Evolutionary conservation across 2,329 filamentous ascomycete species (phyloP), one percentile per base, ranked within the genome.

Genomic region (Aspergillus udagawae): DNA sequence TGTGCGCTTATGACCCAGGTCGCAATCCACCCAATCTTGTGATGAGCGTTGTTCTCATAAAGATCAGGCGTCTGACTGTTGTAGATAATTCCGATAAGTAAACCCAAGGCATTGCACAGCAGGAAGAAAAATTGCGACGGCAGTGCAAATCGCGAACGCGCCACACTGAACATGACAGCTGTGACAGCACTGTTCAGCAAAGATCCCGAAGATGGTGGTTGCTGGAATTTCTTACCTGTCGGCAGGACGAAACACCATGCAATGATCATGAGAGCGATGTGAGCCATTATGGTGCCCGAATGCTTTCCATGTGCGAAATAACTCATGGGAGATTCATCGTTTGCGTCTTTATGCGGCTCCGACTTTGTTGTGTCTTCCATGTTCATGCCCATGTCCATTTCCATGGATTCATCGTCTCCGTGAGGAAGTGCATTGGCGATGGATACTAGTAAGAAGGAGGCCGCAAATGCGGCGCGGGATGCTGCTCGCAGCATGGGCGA

Each of bases 121-220:
- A 89, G 72, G 71, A 93, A 92, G 8, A 79, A 60, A 59, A 92
- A 81, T 68, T 96, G 92, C 1, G 81, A 75, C 0, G 82, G 78
- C 2, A 96, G 79, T 1, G 87, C 87, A 65, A 89, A 86, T 60
- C 88, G 83, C 47, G 92, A 97, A 59, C 84, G 85, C 38, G 88
- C 88, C 61, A 96, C 80, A 55, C 91, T 96, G 62, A 97, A 81
- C 86, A 97, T 91, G 51, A 96, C 87, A 63, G 85, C 91, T 94
- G 44, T 67, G 61, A 27, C 20, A 27, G 12, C 23, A 14, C 12
- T 25, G 44, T 27, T 47, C 14, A 47, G 44, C 21, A 23, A n/a
- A n/a, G 12, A 14, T 23, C 14, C 12, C 21, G 10, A 23, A 14
- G 9, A 23, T 23, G 12, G 23, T 12, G 23, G 23, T 14, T 47